Evolutionary conservation across 345 rosid species (phyloP), one percentile per base, ranked within the genome.

Genomic region (Eucalyptus viminalis): DNA sequence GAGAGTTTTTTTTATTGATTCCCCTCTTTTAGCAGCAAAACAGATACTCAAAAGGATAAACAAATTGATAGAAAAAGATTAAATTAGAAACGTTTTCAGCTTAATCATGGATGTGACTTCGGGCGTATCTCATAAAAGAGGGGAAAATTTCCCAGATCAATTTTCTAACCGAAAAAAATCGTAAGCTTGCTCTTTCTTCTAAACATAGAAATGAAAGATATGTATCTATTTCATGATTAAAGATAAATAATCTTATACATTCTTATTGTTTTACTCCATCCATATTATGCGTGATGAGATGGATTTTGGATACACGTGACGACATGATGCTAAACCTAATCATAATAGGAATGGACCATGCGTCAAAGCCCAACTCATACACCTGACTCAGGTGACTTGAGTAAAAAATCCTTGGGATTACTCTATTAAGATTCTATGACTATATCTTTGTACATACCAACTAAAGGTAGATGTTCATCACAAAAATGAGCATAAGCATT

Each of bases 311-410:
- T 29, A 62, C 69, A 62, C 1, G 16, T 27, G 34, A 62, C 24
- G 24, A 53, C 58, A 19, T 53, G 25, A 53, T 58, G 14, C n/a
- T 58, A 58, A 58, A 58, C 65, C 65, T 27, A 58, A 58, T 58
- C n/a, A 25, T 58, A 25, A 58, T 25, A 11, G 65, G 65, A 58
- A 58, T 58, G n/a, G 14, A 60, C 14, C 31, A 60, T 25, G 67
- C 3, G 14, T 62, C 34, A 62, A 62, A 29, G 34, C 37, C 72
- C 6, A 29, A 62, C 37, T 3, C 37, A 62, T 12, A n/a, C 34
- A 62, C 3, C 0, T 29, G 16, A 62, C 17, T 14, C 8, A 2
- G 4, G 14, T 25, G 7, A 3, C n/a, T 0, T 1, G 7, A 60
- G n/a, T 3, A 7, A 53, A 29, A 29, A 62, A 29, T 62, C 1